A percentile compares a stretch with the other conserved stretches of the same genome.
These are phyloP conservation scores for Diutina ranongensis DNA, from an alignment of 1,139 yeast genomes.

Conservation along the genomic window DNA sequence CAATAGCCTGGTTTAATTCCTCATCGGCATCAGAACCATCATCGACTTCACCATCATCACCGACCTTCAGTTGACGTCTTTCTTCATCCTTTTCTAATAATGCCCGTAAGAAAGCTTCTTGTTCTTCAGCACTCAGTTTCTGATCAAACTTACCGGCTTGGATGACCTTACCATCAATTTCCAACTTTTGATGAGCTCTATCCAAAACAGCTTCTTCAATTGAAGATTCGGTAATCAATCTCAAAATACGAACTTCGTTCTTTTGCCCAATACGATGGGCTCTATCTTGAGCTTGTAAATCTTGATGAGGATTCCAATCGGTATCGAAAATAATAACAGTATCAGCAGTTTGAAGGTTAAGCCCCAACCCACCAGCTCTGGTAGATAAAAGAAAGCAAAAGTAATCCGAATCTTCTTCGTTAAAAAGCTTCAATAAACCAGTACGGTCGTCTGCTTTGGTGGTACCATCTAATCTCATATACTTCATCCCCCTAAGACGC, in stretches of 20 bases:
- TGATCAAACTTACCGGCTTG: slow-evolving; percentile 84
- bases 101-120: slow-evolving; percentile 63
- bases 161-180: slow-evolving; percentile 80
- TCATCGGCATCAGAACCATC: slow-evolving; percentile 47
- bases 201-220: slow-evolving; percentile 77
- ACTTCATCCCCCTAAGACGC: slow-evolving; percentile 50
- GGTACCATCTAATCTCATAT: slow-evolving; percentile 71
- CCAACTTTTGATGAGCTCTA: slow-evolving; percentile 72
- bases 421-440: slow-evolving; percentile 52
- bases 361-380: slow-evolving; percentile 84
- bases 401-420: slow-evolving; percentile 61
- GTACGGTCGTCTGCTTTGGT: slow-evolving; percentile 81
- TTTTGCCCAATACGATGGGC: slow-evolving; percentile 88
- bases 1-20: slow-evolving; percentile 61
- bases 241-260: slow-evolving; percentile 70
- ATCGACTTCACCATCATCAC: slow-evolving; percentile 37
- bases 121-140: slow-evolving; percentile 74
- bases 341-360: slow-evolving; percentile 79
- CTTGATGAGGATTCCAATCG: slow-evolving; percentile 91
- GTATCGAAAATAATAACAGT: slow-evolving; percentile 81
- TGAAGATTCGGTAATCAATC: slow-evolving; percentile 71
- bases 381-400: slow-evolving; percentile 73
- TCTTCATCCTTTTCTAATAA: slow-evolving; percentile 64
- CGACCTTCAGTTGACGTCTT: slow-evolving; percentile 26
- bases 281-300: slow-evolving; percentile 84